Evolutionary conservation across 2,329 filamentous ascomycete species (phyloP), one percentile per base, ranked within the genome.

Genomic region (Exophiala spinifera): DNA sequence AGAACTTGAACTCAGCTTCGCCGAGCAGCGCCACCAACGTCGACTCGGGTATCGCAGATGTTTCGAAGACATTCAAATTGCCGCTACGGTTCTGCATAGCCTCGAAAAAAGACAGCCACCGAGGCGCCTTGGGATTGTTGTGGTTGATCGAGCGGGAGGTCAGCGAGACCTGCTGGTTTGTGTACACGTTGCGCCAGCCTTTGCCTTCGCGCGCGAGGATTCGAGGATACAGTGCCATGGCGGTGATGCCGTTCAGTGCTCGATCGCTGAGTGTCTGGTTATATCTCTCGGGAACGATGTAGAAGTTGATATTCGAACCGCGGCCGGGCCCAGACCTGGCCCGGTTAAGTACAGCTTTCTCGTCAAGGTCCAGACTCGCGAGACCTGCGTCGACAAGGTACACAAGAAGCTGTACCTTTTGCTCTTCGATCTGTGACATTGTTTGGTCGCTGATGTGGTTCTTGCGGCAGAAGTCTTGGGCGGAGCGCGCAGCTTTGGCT

Each of bases 171-270:
- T 83, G 81, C 70, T 97, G 92, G 68, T 95, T 96, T 73, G 96
- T 97, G 49, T 88, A 85, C 56, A 96, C 85, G 63, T 96, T 97
- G 51, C 91, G 86, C 79, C 91, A 88, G 11, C 89, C 90, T 74
- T 91, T 95, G 46, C 83, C 84, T 65, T 97, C 91, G 52, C 88
- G 84, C 21, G 87, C 83, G 3, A 97, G 79, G 14, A 99, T 81
- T 65, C 96, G 96, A 1, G 94, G 94, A 66, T 99, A 97, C 74
- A 99, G 96, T 49, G 89, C 91, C 83, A 89, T 95, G 0, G 91
- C 88, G 63, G 96, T 88, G 39, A 96, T 88, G 0, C 91, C 88
- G 56, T 86, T 83, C 4, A 90, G 79, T 20, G 96, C 78, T 1
- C 85, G 65, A 62, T 99, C 91, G 59, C 95, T 92, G 51, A 86